Evolutionary conservation across 1,284 basidiomycete species (phyloP).

Genomic region (Ceratorhiza oryzae-sativae): DNA sequence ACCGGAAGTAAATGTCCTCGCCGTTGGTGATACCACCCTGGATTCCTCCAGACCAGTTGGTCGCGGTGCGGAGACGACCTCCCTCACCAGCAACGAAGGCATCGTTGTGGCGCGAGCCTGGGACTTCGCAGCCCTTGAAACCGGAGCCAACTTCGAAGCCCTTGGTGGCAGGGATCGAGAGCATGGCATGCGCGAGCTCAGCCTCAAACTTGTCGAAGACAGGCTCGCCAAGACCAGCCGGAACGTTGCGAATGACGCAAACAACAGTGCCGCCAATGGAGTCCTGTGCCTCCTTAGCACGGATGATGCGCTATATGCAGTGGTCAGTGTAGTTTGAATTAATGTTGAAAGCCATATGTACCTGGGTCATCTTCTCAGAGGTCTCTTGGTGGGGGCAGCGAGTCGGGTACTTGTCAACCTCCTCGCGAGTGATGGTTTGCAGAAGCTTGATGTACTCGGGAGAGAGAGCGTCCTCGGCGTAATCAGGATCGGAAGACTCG

Average conservation of each 20-base stretch:
- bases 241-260: conserved; percentile 91
- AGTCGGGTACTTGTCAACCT: conserved; percentile 88
- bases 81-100: conserved; percentile 74
- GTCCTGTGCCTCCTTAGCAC: conserved; percentile 89
- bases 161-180: conserved; percentile 98
- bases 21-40: conserved; percentile 99
- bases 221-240: conserved; percentile 93
- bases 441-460: conserved; percentile 87
- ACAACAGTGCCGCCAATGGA: conserved; percentile 98
- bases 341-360: conserved; percentile 48
- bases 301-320: conserved; percentile 78
- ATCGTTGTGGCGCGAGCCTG: conserved; percentile 95
- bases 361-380: conserved; percentile 89
- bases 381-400: conserved; percentile 92
- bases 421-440: conserved; percentile 78
- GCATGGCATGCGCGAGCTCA: conserved; percentile 95
- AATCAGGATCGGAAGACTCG: conserved; percentile 66
- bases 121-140: conserved; percentile 94
- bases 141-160: conserved; percentile 98
- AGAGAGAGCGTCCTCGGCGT: conserved; percentile 79
- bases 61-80: conserved; percentile 81
- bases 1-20: conserved; percentile 98
- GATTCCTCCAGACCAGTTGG: conserved; percentile 97
- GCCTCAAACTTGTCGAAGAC: conserved; percentile 99
- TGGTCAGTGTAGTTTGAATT: background rate